Conservation (phyloP, 2,329 filamentous ascomycete species). For the Hyphodiscus sp. region DNA sequence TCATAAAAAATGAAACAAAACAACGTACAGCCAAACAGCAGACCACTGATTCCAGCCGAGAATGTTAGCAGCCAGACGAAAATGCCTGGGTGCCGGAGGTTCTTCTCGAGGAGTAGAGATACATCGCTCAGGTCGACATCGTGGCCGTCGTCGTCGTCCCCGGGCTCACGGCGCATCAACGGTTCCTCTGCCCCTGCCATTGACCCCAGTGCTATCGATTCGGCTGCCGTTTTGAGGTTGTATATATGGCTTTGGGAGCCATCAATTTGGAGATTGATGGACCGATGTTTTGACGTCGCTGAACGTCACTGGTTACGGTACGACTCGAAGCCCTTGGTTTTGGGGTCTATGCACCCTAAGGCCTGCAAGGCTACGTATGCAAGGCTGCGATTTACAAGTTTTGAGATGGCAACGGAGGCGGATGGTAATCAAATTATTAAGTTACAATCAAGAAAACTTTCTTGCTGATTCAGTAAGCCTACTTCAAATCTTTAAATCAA, state of each 20-base stretch:
- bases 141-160: conserved; percentile 9
- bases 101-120: conserved; percentile 26
- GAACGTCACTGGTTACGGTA: not conserved
- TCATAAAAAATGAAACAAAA: not conserved
- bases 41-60: conserved; percentile 59
- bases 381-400: not conserved
- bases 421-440: too few species aligned
- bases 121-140: conserved; percentile 20
- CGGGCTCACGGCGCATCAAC: conserved; percentile 21
- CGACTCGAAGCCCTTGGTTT: not conserved
- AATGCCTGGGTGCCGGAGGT: conserved; percentile 29
- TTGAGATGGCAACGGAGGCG: too few species aligned
- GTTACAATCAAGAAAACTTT: not conserved
- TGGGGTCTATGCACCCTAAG: not conserved
- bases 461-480: not conserved
- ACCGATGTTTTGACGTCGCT: not conserved
- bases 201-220: conserved; percentile 13
- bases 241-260: conserved; percentile 31
- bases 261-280: conserved; percentile 54
- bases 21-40: conserved; percentile 60
- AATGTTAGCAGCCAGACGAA: conserved; percentile 58
- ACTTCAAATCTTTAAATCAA: too few species aligned
- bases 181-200: conserved; percentile 28
- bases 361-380: not conserved
- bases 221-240: not conserved